Conservation (phyloP, 176 grass and related monocot genomes). For the Ensete glaucum region DNA sequence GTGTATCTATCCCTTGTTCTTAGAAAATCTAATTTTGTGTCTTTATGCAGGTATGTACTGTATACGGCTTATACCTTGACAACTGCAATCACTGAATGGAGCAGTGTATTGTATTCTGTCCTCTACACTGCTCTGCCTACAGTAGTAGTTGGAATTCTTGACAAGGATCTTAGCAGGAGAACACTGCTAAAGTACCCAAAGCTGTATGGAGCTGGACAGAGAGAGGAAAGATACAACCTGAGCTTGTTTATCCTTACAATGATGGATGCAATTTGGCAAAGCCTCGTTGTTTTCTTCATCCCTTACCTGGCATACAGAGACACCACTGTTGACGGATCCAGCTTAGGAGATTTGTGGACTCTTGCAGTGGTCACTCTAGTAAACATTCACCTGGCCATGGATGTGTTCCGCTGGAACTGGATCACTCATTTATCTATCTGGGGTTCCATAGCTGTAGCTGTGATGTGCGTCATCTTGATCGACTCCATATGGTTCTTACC, state of each 20-base stretch:
- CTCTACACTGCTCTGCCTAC: constrained; percentile 85
- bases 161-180: constrained; percentile 64
- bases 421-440: constrained; percentile 58
- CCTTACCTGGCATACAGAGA: constrained; percentile 63
- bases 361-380: constrained; percentile 75
- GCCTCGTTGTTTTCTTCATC: constrained; percentile 72
- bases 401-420: constrained; percentile 69
- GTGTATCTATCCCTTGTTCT: too few relatives aligned
- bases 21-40: constrained; percentile 8
- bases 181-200: constrained; percentile 58
- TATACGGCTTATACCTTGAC: constrained; percentile 71
- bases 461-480: constrained; percentile 57
- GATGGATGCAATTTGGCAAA: constrained; percentile 74
- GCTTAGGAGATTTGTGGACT: constrained; percentile 76
- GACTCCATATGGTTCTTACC: constrained; percentile 60
- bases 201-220: constrained; percentile 74
- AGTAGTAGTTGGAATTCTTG: constrained; percentile 70
- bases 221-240: constrained; percentile 58
- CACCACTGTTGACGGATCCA: constrained; percentile 59
- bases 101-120: constrained; percentile 73
- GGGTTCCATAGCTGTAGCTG: constrained; percentile 46
- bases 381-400: constrained; percentile 76
- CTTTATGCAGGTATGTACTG: constrained; percentile 67
- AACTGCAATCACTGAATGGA: constrained; percentile 74
- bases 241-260: constrained; percentile 72